Evolutionary conservation across 257 asterid species (phyloP).

Genomic region (Salvia splendens): DNA sequence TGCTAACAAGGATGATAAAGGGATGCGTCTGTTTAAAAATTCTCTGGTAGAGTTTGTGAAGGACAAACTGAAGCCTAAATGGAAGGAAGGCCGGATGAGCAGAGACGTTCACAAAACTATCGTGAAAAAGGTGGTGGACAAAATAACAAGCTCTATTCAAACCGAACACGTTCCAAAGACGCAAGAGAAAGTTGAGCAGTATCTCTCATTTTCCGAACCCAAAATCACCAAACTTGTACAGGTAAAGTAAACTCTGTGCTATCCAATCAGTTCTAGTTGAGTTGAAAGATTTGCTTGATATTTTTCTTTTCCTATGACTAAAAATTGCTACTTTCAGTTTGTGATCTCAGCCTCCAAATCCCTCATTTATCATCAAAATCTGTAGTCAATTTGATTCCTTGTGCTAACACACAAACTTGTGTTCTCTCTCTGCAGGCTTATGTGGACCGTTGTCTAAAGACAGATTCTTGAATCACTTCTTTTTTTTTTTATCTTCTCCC

Average conservation of each 20-base stretch:
- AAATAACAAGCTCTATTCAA: conserved; percentile 70
- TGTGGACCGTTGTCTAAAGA: conserved; percentile 61
- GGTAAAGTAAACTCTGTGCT: conserved; percentile 43
- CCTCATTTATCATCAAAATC: background rate
- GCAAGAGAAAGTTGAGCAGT: conserved; percentile 75
- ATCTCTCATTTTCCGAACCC: conserved; percentile 65
- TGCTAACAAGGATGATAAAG: conserved; percentile 75
- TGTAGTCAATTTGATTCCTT: background rate
- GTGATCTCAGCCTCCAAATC: background rate
- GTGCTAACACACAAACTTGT: conserved; percentile 28
- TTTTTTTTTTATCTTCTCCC: background rate
- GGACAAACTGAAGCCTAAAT: conserved; percentile 80
- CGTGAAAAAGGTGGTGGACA: conserved; percentile 96
- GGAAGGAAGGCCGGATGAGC: conserved; percentile 97
- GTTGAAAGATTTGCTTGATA: conserved; percentile 3
- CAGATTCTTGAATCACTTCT: conserved; percentile 44
- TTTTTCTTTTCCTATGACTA: conserved; percentile 1
- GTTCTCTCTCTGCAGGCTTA: conserved; percentile 62
- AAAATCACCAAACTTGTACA: conserved; percentile 89
- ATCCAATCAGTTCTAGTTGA: background rate
- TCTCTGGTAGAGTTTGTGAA: conserved; percentile 83
- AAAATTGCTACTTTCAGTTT: background rate
- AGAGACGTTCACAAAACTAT: conserved; percentile 86
- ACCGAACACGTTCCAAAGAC: conserved; percentile 75
- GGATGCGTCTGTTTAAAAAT: conserved; percentile 72